Conservation (phyloP, 305 asterid genomes). For the Plantago rigida region DNA sequence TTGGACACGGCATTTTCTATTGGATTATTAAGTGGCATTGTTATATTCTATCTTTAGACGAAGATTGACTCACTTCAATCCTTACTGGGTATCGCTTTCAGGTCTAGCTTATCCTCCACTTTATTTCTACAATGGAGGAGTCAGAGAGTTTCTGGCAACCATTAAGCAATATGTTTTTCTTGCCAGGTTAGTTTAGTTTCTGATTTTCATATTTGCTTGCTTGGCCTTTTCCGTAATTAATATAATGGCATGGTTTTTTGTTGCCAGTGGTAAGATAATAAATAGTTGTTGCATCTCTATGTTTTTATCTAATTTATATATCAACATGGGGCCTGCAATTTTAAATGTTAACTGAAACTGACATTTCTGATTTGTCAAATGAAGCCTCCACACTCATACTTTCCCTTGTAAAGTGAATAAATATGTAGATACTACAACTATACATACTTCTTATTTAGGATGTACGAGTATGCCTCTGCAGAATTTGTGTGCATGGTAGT, state of each 20-base stretch:
- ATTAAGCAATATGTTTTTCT: conserved; percentile 61
- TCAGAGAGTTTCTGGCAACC: conserved; percentile 63
- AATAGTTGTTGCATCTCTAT: not conserved
- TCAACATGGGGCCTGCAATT: too few species aligned
- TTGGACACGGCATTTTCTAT: not conserved
- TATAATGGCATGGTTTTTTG: not conserved
- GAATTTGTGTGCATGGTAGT: too few species aligned
- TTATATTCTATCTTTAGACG: conserved; percentile 6
- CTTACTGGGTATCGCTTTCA: conserved; percentile 25
- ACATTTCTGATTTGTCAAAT: too few species aligned
- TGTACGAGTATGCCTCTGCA: too few species aligned
- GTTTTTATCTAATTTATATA: too few species aligned
- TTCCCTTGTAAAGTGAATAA: too few species aligned
- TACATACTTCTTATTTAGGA: too few species aligned
- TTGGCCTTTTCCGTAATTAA: not conserved
- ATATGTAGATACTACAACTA: too few species aligned
- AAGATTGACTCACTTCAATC: conserved; percentile 14
- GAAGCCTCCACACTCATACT: too few species aligned
- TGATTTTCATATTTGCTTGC: conserved; percentile 24
- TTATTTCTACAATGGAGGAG: conserved; percentile 81
- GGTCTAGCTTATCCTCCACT: conserved; percentile 83
- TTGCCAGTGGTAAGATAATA: not conserved
- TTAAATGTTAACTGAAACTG: too few species aligned
- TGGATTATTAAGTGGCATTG: not conserved
- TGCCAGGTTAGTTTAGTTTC: conserved; percentile 58